phyloP scores from a whole-genome alignment of 1,139 yeast genomes.

The Pichiaceae sp. region DNA sequence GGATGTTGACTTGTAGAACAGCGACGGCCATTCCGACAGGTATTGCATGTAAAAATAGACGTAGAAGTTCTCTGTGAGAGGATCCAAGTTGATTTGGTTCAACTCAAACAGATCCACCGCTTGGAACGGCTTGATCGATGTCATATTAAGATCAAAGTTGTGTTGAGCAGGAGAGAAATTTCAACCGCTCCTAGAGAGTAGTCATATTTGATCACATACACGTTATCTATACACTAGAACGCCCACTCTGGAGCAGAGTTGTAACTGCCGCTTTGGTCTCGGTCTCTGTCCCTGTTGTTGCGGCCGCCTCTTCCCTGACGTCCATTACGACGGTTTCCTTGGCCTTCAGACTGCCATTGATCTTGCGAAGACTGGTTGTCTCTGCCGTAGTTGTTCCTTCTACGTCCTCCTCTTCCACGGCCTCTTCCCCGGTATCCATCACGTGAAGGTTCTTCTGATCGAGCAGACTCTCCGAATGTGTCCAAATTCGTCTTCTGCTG shows the following conservation, averaged over 20 bases:
- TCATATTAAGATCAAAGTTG: slow-evolving; percentile 54
- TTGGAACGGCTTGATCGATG: slow-evolving; percentile 76
- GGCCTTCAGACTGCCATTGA: not conserved
- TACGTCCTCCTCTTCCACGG: slow-evolving; percentile 18
- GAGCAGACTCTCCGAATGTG: slow-evolving; percentile 54
- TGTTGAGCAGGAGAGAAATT: not conserved
- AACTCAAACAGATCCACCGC: slow-evolving; percentile 72
- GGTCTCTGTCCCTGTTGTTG: slow-evolving; percentile 21
- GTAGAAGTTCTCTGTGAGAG: slow-evolving; percentile 84
- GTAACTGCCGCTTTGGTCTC: slow-evolving; percentile 24
- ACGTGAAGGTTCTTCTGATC: slow-evolving; percentile 10
- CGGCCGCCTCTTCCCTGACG: slow-evolving; percentile 2
- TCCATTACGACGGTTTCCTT: slow-evolving; percentile 14
- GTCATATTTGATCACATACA: not conserved
- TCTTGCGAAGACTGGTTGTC: too few species aligned
- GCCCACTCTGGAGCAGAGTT: not conserved
- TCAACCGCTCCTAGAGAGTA: not conserved
- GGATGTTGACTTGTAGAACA: slow-evolving; percentile 69
- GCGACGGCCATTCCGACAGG: slow-evolving; percentile 77
- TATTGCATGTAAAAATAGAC: slow-evolving; percentile 79
- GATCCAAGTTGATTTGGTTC: slow-evolving; percentile 75
- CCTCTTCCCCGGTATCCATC: slow-evolving; percentile 28
- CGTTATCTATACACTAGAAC: not conserved
- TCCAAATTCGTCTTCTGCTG: slow-evolving; percentile 56
- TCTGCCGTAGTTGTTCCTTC: too few species aligned